Evolutionary conservation across 352 stramenopile species (phyloP), one percentile per base, ranked within the genome.

Genomic region (Pythium sp.): DNA sequence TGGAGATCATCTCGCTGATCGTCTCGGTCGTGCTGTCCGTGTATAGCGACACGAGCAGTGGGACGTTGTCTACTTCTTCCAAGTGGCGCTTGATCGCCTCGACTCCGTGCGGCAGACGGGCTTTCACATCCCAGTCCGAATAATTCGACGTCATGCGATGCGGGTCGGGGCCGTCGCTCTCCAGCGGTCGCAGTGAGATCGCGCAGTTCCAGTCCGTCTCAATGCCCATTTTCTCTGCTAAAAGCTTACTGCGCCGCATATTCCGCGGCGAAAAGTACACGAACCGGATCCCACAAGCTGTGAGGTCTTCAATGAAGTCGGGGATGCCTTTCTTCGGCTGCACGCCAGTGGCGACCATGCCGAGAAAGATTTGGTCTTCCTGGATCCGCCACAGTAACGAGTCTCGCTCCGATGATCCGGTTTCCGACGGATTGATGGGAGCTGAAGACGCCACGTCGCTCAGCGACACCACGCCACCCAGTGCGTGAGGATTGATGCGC

Each of bases 191-290:
- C 38, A 99, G 78, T 14, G 95, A 99, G 65, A 99, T 99, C 1
- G 97, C 97, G 67, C 96, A 99, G 78, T 99, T 99, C 97, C 97
- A 99, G 47, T 98, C 96, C 4, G 98, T 98, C 73, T 99, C 97
- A 36, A 99, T 99, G 54, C 97, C 97, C 96, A 99, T 99, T 74
- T 99, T 98, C 73, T 98, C 94, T 0, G 96, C 97, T 22, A 99
- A 74, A 43, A 99, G 86, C 76, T 99, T 99, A 60, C 93, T 98
- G 11, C 97, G 86, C 8, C 96, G 85, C 95, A 99, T 99, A 68
- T 99, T 99, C 54, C 97, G 85, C n/a, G 97, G 97, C n/a, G 92
- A 98, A 75, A 99, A 99, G 72, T 99, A 99, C 58, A 99, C 96
- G 81, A 99, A 99, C 20, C 96, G 88, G 54, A 99, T 97, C 15